These are phyloP conservation scores for Sphaerulina populicola DNA, from an alignment of 2,329 filamentous ascomycete species.

Conservation along the genomic window DNA sequence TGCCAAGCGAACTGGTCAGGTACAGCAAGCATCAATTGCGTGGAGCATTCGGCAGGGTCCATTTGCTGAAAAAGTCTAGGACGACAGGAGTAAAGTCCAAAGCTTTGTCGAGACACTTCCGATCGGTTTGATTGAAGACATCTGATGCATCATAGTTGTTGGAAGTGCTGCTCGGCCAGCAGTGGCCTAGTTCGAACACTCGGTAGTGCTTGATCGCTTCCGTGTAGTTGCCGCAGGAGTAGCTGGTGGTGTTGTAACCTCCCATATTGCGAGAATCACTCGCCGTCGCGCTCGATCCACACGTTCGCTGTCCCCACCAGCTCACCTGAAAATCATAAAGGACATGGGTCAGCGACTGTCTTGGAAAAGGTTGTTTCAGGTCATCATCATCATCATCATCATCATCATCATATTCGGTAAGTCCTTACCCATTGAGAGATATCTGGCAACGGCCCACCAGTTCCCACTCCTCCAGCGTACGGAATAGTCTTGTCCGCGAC, in stretches of 20 bases:
- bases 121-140: conserved; percentile 6
- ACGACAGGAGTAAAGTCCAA: conserved; percentile 25
- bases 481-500: conserved; percentile 36
- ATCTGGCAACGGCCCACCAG: conserved; percentile 23
- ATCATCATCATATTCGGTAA: too few relatives aligned
- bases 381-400: too few relatives aligned
- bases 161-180: conserved; percentile 33
- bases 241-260: conserved; percentile 28
- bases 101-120: conserved; percentile 15
- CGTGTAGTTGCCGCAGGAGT: conserved; percentile 26
- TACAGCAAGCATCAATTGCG: background rate
- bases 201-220: conserved; percentile 36
- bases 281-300: conserved; percentile 23
- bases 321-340: conserved; percentile 28
- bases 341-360: too few relatives aligned
- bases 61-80: conserved; percentile 25
- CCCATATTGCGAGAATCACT: conserved; percentile 23
- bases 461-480: conserved; percentile 32
- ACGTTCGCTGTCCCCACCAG: conserved; percentile 35
- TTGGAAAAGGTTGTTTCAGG: too few relatives aligned
- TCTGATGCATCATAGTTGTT: conserved; percentile 22
- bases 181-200: conserved; percentile 35
- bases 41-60: conserved; percentile 21
- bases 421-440: conserved; percentile 10
- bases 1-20: too few relatives aligned